Evolutionary conservation across 1,284 basidiomycete genomes (phyloP).

Genomic region (Boletus hoseneyae): DNA sequence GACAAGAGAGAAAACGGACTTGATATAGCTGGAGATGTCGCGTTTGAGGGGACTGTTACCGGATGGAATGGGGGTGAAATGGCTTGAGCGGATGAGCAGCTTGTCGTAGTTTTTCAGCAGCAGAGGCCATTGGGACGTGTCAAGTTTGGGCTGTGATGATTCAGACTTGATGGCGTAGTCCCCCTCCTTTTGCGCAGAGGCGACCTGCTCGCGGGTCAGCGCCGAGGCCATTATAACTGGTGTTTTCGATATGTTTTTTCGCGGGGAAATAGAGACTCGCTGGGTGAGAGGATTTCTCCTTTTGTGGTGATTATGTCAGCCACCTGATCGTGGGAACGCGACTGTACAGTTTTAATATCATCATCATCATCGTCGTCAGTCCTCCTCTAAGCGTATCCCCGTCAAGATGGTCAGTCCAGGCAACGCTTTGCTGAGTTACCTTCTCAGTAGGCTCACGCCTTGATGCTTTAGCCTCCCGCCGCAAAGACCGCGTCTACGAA

Average conservation of each 20-base stretch:
- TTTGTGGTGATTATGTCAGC: constrained; percentile 18
- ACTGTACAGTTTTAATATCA: constrained; percentile 42
- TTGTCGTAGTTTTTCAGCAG: constrained; percentile 99
- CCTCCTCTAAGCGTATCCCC: too few relatives aligned
- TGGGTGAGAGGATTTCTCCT: constrained; percentile 14
- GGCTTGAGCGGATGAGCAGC: constrained; percentile 88
- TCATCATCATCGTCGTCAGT: constrained; percentile 4
- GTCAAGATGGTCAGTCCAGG: constrained; percentile 67
- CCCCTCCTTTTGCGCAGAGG: constrained; percentile 66
- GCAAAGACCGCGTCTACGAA: constrained; percentile 67
- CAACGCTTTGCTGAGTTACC: constrained; percentile 84
- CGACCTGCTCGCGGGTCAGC: constrained; percentile 64
- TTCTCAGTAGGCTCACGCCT: constrained; percentile 87
- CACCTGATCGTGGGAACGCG: constrained; percentile 17
- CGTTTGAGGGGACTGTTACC: constrained; percentile 92
- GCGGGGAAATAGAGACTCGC: not conserved
- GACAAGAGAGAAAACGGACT: constrained; percentile 45
- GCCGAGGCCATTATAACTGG: constrained; percentile 35
- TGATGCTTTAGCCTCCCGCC: constrained; percentile 55
- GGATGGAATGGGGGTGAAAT: constrained; percentile 96
- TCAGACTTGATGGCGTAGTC: constrained; percentile 87
- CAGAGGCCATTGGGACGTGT: constrained; percentile 97
- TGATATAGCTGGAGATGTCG: constrained; percentile 88
- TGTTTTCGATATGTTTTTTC: not conserved
- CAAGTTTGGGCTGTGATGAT: constrained; percentile 68